phyloP scores from a whole-genome alignment of 768 basidiomycete species.

The Russula ochroleuca region DNA sequence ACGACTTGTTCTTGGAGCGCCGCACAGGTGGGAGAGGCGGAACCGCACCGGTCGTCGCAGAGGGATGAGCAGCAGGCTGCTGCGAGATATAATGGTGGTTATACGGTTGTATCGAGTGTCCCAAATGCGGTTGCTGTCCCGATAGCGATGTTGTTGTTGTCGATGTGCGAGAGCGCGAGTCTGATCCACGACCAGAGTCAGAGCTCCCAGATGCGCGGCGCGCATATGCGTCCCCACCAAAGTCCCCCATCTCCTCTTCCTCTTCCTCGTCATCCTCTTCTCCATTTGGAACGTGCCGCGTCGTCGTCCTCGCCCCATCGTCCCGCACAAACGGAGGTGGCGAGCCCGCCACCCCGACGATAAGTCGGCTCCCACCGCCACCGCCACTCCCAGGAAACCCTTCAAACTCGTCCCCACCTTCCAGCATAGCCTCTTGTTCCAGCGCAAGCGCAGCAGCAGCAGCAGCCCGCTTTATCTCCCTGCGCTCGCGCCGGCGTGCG shows the following conservation, averaged over 20 bases:
- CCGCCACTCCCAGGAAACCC: conserved; percentile 58
- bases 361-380: conserved; percentile 22
- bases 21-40: neutral
- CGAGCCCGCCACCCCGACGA: too few species aligned
- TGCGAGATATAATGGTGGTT: conserved; percentile 32
- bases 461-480: conserved; percentile 40
- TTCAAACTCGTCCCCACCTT: conserved; percentile 48
- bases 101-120: conserved; percentile 20
- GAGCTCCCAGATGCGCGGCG: conserved; percentile 34
- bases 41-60: neutral
- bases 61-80: conserved; percentile 17
- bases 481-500: conserved; percentile 43
- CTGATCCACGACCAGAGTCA: conserved; percentile 42
- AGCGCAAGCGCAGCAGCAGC: conserved; percentile 35
- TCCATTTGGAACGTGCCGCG: neutral
- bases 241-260: conserved; percentile 49
- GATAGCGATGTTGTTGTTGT: conserved; percentile 35
- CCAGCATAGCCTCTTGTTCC: conserved; percentile 28
- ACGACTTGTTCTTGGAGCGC: conserved; percentile 25
- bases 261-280: conserved; percentile 41
- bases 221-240: conserved; percentile 55
- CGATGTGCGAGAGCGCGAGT: conserved; percentile 60
- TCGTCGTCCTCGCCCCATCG: conserved; percentile 14
- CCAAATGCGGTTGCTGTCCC: neutral
- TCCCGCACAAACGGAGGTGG: conserved; percentile 21